Evolutionary conservation across 345 rosid genomes (phyloP).

Genomic region (Eucalyptus regnans): DNA sequence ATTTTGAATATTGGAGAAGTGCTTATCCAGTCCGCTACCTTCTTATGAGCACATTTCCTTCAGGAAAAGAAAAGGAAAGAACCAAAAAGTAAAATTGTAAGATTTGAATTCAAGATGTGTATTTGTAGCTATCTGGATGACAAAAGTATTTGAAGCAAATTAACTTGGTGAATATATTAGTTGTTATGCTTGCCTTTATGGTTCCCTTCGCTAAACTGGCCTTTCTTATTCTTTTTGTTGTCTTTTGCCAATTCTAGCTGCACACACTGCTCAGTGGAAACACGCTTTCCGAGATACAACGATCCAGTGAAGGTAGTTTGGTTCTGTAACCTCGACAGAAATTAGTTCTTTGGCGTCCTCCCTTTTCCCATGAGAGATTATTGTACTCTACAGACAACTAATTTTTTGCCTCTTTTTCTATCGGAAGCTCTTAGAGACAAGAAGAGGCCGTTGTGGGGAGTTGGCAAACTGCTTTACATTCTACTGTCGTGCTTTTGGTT

Average conservation of each 20-base stretch:
- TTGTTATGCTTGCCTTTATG: neutral
- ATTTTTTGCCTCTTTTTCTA: neutral
- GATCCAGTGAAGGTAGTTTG: constrained; percentile 75
- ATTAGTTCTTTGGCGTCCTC: neutral
- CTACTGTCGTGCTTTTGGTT: constrained; percentile 88
- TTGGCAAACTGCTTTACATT: constrained; percentile 99
- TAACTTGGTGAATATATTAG: neutral
- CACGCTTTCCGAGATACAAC: constrained; percentile 86
- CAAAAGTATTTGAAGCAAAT: neutral
- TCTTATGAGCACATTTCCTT: neutral
- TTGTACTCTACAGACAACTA: neutral
- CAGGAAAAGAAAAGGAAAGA: neutral
- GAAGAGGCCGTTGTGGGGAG: constrained; percentile 95
- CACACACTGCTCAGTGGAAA: constrained; percentile 41
- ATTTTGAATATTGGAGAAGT: neutral
- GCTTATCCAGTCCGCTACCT: neutral
- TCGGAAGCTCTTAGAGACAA: constrained; percentile 75
- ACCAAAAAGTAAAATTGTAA: neutral
- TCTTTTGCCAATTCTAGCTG: constrained; percentile 36
- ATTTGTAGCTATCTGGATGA: neutral
- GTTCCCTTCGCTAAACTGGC: too few relatives aligned
- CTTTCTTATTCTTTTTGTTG: neutral
- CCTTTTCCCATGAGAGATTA: neutral
- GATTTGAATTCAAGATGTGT: neutral
- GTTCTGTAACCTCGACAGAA: neutral